Evolutionary conservation across 176 grass and related monocot species (phyloP), one percentile per base, ranked within the genome.

Genomic region (Musa acuminata): DNA sequence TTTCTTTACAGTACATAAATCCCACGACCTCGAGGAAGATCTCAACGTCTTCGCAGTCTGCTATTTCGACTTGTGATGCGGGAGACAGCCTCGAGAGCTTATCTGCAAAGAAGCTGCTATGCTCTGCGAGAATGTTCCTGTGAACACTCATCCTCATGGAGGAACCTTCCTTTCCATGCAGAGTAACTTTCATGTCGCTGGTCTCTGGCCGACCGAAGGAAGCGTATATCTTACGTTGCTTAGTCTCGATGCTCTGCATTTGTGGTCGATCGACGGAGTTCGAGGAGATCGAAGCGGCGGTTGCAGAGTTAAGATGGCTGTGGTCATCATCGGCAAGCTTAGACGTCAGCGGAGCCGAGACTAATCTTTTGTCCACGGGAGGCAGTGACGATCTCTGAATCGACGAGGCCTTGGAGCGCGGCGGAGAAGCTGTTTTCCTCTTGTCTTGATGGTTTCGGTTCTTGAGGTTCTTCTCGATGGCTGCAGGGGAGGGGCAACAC

Each of bases 1-100:
- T 87, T 78, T 92, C 89, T 73, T 65, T 82, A 66, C 78, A 86
- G 72, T 96, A 96, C 92, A 96, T 96, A 80, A 96, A 83, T 17
- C 92, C 92, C 74, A 92, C 87, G n/a, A 89, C 90, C 75, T 96
- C 92, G 27, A 92, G 85, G 78, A 82, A 96, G 53, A 96, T 96
- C 78, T 96, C 92, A 11, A 96, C 85, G 73, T 96, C 92, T 55
- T 96, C 92, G 66, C 89, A 96, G 71, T 92, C 92, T 50, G 80
- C 29, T 14, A 92, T 82, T 50, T 96, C 89, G 43, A 96, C 53
- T 27, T 64, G 76, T 1, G 82, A 79, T 3, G 80, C 70, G 10
- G 85, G 82, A 72, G 89, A 87, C 65, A 92, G 72, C 29, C 62
- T 60, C 13, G 86, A 87, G n/a, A 2, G 51, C 59, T 83, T 88